Conservation (phyloP, 805 yeast species). For the Schwanniomyces sp. region DNA sequence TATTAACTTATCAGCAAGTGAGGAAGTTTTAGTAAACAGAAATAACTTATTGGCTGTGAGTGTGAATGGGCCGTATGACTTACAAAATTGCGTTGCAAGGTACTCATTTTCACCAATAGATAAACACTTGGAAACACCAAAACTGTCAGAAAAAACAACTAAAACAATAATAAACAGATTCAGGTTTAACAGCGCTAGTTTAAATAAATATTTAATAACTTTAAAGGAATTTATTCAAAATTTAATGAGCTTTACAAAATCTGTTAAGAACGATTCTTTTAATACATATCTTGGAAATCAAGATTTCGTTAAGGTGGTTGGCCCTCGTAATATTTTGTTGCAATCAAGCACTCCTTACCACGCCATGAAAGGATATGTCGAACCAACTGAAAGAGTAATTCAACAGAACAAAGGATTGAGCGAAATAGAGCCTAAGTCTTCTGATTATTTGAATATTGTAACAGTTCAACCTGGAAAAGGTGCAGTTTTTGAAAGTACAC, state of each 20-base stretch:
- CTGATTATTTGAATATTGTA: slow-evolving; percentile 51
- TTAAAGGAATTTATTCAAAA: background rate
- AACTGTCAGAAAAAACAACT: background rate
- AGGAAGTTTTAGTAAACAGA: slow-evolving; percentile 48
- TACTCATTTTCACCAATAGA: slow-evolving; percentile 15
- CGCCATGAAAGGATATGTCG: slow-evolving; percentile 2
- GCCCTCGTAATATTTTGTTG: slow-evolving; percentile 53
- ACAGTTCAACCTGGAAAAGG: slow-evolving; percentile 41
- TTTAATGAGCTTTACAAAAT: background rate
- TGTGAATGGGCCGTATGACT: slow-evolving; percentile 48
- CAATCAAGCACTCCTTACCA: slow-evolving; percentile 40
- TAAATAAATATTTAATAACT: background rate
- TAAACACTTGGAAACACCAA: background rate
- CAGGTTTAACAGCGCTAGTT: background rate
- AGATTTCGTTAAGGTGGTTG: slow-evolving; percentile 49
- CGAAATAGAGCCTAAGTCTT: slow-evolving; percentile 12
- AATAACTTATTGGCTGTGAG: slow-evolving; percentile 50
- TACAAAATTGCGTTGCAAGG: slow-evolving; percentile 37
- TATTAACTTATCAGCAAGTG: slow-evolving; percentile 43
- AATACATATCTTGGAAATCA: slow-evolving; percentile 28
- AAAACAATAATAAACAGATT: background rate
- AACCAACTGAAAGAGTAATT: background rate
- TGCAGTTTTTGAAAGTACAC: slow-evolving; percentile 45
- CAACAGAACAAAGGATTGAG: background rate
- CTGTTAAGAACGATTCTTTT: background rate